phyloP scores from a whole-genome alignment of 1,284 basidiomycete genomes.

The Butyriboletus appendiculatus region DNA sequence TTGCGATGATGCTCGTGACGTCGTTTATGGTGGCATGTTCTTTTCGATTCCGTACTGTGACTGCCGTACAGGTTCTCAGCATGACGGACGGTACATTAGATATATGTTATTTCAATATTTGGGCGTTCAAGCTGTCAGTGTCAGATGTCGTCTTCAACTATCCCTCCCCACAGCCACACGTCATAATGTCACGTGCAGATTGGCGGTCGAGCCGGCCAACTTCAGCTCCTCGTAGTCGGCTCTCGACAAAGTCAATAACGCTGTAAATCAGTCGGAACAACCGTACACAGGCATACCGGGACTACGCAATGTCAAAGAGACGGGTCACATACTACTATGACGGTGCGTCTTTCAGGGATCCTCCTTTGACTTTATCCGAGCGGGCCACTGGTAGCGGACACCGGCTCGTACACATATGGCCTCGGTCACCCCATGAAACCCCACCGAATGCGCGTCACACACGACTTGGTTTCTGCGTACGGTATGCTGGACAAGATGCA shows the following conservation, averaged over 20 bases:
- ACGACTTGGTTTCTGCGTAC: conserved; percentile 90
- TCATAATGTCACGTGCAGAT: conserved; percentile 18
- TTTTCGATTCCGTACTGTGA: conserved; percentile 1
- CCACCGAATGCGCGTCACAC: conserved; percentile 89
- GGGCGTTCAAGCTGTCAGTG: neutral
- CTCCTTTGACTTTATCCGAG: conserved; percentile 1
- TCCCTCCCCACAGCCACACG: conserved; percentile 8
- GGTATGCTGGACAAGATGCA: conserved; percentile 92
- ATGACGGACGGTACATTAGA: conserved; percentile 9
- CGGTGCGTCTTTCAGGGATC: conserved; percentile 35
- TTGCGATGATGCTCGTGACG: conserved; percentile 19
- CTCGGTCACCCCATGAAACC: conserved; percentile 95
- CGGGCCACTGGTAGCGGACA: conserved; percentile 58
- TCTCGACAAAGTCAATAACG: neutral
- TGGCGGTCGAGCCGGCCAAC: too few relatives aligned
- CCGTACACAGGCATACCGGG: neutral
- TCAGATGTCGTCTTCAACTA: too few relatives aligned
- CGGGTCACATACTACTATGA: conserved; percentile 68
- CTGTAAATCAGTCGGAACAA: neutral
- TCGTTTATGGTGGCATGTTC: neutral
- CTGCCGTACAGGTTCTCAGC: neutral
- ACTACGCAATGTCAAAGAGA: conserved; percentile 48
- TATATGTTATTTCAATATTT: conserved; percentile 9
- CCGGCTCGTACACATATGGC: conserved; percentile 86
- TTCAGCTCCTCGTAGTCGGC: neutral